Base-by-base conservation (phyloP, 2,329 filamentous ascomycete genomes). In the Fusarium heterosporum region DNA sequence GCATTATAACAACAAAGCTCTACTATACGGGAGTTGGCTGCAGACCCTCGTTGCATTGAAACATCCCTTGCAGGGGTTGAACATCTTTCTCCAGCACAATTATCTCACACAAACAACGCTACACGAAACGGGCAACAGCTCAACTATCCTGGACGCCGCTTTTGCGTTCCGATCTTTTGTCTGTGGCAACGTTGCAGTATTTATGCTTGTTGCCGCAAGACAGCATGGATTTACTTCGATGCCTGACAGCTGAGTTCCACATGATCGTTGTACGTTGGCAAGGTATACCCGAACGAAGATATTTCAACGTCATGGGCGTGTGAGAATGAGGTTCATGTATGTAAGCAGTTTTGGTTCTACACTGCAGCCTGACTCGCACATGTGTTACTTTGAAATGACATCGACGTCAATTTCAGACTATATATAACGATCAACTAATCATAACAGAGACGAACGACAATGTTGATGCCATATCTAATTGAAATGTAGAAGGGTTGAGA, bases 221-320 rank as follows among this genome's bases (percentile, higher is more conserved):
- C 49, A 49, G 30, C 56, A 45, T 39, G 56, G 52, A 40, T 46
- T 51, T 30, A 40, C 29, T 40, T 34, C 36, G 32, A 64, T 16
- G 32, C 26, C 41, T 56, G 58, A 56, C 53, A 64, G 48, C 36
- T 53, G 34, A 39, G 57, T 69, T 68, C 41, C 65, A 69, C 51
- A 38, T 28, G 39, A 47, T 38, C 38, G 28, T 62, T 62, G 10
- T 22, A 30, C 42, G 28, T 54, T 47, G 42, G 29, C 48, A 38
- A 38, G 34, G 25, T 26, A 17, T 28, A 38, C 40, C 32, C 34
- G 25, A 45, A 49, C 25, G 11, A 28, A 34, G 19, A 66, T 38
- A 13, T 22, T 19, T 39, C 11, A 32, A 25, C 26, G 30, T 49
- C 22, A 42, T 50, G 17, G 9, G 17, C 13, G 38, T 66, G 51